Conservation (phyloP, 805 yeast genomes). For the Wickerhamiella galacta region DNA sequence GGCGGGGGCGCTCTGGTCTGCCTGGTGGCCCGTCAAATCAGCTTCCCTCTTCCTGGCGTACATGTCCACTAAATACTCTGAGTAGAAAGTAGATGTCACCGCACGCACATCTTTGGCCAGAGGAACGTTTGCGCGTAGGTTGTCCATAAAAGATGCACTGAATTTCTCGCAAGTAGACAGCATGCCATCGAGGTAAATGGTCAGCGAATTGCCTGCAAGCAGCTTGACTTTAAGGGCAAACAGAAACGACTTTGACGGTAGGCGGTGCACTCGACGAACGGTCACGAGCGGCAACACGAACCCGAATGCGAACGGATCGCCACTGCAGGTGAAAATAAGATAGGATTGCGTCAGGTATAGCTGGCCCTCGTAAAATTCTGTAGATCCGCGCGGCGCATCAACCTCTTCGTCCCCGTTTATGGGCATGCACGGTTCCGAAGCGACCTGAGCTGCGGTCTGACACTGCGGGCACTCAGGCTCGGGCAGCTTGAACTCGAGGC, state of each 20-base stretch:
- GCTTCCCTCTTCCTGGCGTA: no score
- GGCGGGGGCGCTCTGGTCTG: slow-evolving; percentile 7
- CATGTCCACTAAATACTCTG: slow-evolving; percentile 50
- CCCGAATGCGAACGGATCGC: slow-evolving; percentile 50
- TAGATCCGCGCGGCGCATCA: slow-evolving; percentile 11
- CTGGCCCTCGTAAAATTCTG: slow-evolving; percentile 37
- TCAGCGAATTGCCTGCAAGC: slow-evolving; percentile 43
- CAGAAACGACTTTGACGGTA: slow-evolving; percentile 58
- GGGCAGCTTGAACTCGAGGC: slow-evolving; percentile 55
- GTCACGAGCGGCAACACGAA: slow-evolving; percentile 62
- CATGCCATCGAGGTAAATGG: slow-evolving; percentile 63
- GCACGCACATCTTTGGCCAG: slow-evolving; percentile 40
- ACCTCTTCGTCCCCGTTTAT: slow-evolving; percentile 4
- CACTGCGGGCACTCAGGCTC: slow-evolving; percentile 47
- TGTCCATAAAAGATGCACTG: slow-evolving; percentile 46
- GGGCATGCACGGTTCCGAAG: slow-evolving; percentile 14
- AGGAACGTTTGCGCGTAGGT: slow-evolving; percentile 44
- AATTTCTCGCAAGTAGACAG: slow-evolving; percentile 67
- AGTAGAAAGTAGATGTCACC: slow-evolving; percentile 55
- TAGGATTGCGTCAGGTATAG: slow-evolving; percentile 61
- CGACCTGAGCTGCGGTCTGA: slow-evolving; percentile 50
- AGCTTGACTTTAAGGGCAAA: slow-evolving; percentile 64
- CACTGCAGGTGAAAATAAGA: slow-evolving; percentile 54
- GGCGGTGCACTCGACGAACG: slow-evolving; percentile 68
- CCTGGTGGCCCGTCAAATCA: neutral